Evolutionary conservation across 495 filamentous ascomycete species (phyloP).

Genomic region (Baudoinia panamericana): DNA sequence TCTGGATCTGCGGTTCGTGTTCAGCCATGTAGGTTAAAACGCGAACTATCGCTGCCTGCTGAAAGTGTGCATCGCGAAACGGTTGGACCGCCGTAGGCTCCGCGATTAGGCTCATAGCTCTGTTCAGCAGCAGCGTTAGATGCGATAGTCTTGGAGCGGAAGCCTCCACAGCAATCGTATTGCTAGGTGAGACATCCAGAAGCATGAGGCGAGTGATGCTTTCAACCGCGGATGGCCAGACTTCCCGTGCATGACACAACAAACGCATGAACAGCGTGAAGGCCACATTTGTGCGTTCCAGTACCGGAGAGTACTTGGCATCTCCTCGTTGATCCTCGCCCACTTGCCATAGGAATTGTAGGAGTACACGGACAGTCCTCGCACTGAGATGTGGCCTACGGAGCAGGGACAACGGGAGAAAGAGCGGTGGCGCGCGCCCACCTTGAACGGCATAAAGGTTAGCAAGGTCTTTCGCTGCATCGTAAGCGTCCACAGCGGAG

Average conservation of each 20-base stretch:
- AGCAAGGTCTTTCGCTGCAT: conserved; percentile 23
- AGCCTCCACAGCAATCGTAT: too few relatives aligned
- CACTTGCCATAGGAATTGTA: conserved; percentile 25
- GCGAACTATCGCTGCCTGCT: conserved; percentile 51
- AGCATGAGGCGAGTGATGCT: conserved; percentile 35
- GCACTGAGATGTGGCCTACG: conserved; percentile 33
- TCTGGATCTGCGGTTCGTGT: conserved; percentile 40
- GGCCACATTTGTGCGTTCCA: too few relatives aligned
- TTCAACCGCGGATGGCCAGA: conserved; percentile 45
- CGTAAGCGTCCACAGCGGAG: conserved; percentile 29
- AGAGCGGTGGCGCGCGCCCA: background rate
- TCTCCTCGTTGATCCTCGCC: background rate
- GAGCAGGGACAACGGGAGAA: conserved; percentile 34
- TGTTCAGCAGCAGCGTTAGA: conserved; percentile 36
- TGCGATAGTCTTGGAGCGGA: too few relatives aligned
- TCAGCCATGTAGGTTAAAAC: conserved; percentile 49
- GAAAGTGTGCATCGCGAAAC: conserved; percentile 35
- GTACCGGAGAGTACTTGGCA: too few relatives aligned
- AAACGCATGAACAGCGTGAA: conserved; percentile 38
- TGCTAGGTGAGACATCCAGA: too few relatives aligned
- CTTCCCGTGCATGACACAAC: conserved; percentile 43
- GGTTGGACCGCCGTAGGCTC: conserved; percentile 37
- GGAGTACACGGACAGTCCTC: conserved; percentile 33
- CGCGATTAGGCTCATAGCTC: conserved; percentile 43
- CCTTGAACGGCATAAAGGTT: background rate